phyloP scores from a whole-genome alignment of 345 rosid species.

The Pistacia atlantica region DNA sequence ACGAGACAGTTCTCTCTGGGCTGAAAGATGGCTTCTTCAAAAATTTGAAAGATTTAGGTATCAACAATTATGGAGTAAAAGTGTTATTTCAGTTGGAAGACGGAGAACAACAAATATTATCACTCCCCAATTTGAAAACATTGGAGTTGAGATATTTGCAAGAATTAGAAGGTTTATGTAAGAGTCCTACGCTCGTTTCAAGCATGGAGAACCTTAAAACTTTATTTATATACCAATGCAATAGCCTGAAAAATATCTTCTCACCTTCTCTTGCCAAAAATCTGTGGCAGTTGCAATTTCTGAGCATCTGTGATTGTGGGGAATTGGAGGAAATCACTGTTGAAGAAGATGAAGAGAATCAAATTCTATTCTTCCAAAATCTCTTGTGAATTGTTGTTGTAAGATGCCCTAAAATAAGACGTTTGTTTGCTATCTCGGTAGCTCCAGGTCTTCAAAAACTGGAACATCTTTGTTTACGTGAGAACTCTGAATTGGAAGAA shows the following conservation, averaged over 20 bases:
- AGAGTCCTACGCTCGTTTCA: neutral
- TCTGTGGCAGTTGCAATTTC: neutral
- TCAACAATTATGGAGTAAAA: too few relatives aligned
- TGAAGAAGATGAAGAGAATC: neutral
- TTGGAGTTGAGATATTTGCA: neutral
- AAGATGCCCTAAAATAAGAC: neutral
- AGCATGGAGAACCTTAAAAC: neutral
- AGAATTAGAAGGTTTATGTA: neutral
- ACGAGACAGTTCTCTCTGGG: too few relatives aligned
- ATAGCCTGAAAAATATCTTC: neutral
- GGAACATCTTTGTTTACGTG: neutral
- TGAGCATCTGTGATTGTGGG: neutral
- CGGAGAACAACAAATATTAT: too few relatives aligned
- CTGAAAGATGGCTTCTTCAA: too few relatives aligned
- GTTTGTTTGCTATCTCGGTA: neutral
- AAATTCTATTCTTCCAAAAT: neutral
- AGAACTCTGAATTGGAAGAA: neutral
- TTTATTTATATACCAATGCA: neutral
- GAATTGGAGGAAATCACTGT: slow-evolving; percentile 11
- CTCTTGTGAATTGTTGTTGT: neutral
- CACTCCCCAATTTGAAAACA: too few relatives aligned
- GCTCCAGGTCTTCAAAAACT: neutral
- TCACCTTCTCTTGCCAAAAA: neutral
- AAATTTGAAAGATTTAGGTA: neutral
- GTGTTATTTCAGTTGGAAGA: too few relatives aligned